Conservation (phyloP, 1,284 basidiomycete genomes). For the Apiotrichum montevideense region DNA sequence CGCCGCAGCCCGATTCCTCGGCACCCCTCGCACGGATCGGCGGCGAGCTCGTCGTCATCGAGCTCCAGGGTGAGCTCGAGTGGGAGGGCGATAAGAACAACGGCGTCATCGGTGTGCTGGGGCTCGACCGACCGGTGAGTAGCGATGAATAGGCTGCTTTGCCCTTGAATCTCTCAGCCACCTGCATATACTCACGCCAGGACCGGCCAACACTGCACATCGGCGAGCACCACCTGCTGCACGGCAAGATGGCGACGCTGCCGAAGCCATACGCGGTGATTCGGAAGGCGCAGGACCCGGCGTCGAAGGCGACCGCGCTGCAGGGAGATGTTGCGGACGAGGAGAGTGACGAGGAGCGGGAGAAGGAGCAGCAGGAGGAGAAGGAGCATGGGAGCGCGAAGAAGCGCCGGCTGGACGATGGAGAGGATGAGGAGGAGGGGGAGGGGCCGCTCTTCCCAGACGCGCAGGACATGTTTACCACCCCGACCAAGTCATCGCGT, state of each 20-base stretch:
- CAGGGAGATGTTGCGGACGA: slow-evolving; percentile 20
- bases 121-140: slow-evolving; percentile 44
- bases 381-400: slow-evolving; percentile 7
- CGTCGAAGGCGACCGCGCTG: neutral
- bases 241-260: slow-evolving; percentile 72
- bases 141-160: too few relatives aligned
- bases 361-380: slow-evolving; percentile 15
- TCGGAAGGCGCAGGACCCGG: slow-evolving; percentile 19
- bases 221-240: slow-evolving; percentile 73
- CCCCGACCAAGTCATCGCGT: slow-evolving; percentile 1
- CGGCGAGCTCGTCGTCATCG: slow-evolving; percentile 39
- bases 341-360: slow-evolving; percentile 19
- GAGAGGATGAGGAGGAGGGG: slow-evolving; percentile 26
- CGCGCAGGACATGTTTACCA: neutral
- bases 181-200: slow-evolving; percentile 42
- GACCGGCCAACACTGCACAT: slow-evolving; percentile 72
- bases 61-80: slow-evolving; percentile 50
- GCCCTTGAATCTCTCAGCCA: too few relatives aligned
- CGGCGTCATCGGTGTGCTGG: slow-evolving; percentile 43
- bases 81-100: slow-evolving; percentile 50
- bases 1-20: slow-evolving; percentile 8
- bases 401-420: slow-evolving; percentile 1
- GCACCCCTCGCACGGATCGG: slow-evolving; percentile 40
- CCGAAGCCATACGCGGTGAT: slow-evolving; percentile 68
- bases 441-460: slow-evolving; percentile 27